phyloP scores from a whole-genome alignment of 768 basidiomycete genomes.

The Tephrocybe sp. region DNA sequence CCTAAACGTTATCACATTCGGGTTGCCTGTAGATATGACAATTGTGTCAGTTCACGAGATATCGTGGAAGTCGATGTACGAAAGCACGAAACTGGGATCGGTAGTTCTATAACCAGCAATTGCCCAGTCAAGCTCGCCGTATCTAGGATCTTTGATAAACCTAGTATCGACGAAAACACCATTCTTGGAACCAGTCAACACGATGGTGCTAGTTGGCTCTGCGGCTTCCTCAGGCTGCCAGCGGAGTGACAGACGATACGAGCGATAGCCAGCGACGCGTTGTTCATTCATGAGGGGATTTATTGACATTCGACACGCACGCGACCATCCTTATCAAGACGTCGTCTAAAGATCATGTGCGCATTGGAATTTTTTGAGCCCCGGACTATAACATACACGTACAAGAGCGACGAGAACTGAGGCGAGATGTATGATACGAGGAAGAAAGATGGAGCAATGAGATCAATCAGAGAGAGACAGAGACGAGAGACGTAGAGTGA shows the following conservation, averaged over 20 bases:
- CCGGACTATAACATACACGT: constrained; percentile 18
- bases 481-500: not conserved
- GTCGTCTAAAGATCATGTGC: constrained; percentile 10
- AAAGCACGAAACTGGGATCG: constrained; percentile 10
- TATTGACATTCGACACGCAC: too few relatives aligned
- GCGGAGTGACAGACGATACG: constrained; percentile 26
- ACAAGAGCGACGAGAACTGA: constrained; percentile 19
- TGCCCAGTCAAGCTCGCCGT: constrained; percentile 33
- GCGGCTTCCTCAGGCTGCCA: constrained; percentile 30
- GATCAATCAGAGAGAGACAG: constrained; percentile 11
- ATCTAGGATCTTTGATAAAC: constrained; percentile 25
- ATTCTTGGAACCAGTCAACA: constrained; percentile 27
- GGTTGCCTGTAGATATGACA: constrained; percentile 7
- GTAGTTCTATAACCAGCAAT: constrained; percentile 33
- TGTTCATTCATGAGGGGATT: not conserved
- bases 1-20: constrained; percentile 25
- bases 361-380: constrained; percentile 13
- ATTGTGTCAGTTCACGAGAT: not conserved
- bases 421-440: constrained; percentile 23
- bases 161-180: constrained; percentile 35
- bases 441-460: constrained; percentile 13
- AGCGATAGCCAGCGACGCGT: constrained; percentile 6
- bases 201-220: constrained; percentile 35
- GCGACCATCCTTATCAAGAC: not conserved
- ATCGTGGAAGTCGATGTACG: not conserved